phyloP scores from a whole-genome alignment of 768 basidiomycete species.

The Tylopilus cervinicoccineus region DNA sequence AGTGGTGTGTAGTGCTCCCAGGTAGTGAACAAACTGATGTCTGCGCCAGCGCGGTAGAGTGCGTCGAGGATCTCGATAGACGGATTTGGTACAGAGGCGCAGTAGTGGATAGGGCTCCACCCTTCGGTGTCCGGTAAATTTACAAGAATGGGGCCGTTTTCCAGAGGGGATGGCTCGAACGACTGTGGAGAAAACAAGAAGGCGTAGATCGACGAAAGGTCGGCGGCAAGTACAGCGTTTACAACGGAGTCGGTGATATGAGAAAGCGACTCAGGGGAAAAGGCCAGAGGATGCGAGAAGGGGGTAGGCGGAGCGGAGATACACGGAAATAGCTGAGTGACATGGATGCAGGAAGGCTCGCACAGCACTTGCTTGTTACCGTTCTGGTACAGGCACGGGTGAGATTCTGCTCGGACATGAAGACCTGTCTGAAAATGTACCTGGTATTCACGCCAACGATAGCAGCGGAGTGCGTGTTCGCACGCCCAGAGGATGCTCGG shows the following conservation, averaged over 20 bases:
- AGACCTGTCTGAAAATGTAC: slow-evolving; percentile 32
- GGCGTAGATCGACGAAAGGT: slow-evolving; percentile 49
- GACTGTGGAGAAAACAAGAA: slow-evolving; percentile 50
- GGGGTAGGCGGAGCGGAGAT: slow-evolving; percentile 20
- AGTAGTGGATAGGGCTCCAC: slow-evolving; percentile 74
- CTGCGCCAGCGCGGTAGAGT: slow-evolving; percentile 73
- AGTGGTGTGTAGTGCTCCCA: slow-evolving; percentile 63
- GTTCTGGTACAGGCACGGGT: slow-evolving; percentile 18
- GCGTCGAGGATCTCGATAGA: slow-evolving; percentile 63
- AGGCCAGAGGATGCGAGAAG: slow-evolving; percentile 29
- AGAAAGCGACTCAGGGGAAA: slow-evolving; percentile 39
- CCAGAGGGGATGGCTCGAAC: slow-evolving; percentile 40
- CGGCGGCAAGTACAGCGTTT: slow-evolving; percentile 47
- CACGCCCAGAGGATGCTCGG: slow-evolving; percentile 66
- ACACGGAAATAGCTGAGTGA: slow-evolving; percentile 26
- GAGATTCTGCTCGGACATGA: slow-evolving; percentile 4
- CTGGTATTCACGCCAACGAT: slow-evolving; percentile 56
- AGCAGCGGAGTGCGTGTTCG: slow-evolving; percentile 58
- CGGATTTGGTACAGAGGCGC: slow-evolving; percentile 51
- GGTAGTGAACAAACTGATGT: slow-evolving; percentile 64
- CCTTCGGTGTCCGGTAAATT: slow-evolving; percentile 65
- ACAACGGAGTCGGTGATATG: slow-evolving; percentile 50
- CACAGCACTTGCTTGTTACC: slow-evolving; percentile 30
- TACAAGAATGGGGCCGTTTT: slow-evolving; percentile 48
- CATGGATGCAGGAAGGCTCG: slow-evolving; percentile 20